Evolutionary conservation across 108 stramenopile species (phyloP), one percentile per base, ranked within the genome.

Genomic region (Stephanodiscus triporus): DNA sequence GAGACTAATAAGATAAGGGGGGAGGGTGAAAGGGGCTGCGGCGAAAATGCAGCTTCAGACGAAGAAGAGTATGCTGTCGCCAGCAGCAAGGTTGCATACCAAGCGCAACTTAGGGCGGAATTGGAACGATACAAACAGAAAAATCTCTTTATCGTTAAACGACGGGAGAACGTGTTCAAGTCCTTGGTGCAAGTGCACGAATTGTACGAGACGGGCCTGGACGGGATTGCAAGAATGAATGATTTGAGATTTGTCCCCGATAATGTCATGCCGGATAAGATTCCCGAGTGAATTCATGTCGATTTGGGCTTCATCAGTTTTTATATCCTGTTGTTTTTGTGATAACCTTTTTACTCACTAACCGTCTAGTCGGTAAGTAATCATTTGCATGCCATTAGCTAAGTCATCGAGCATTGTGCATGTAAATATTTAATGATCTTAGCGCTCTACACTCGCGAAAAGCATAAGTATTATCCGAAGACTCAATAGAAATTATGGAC

Each of bases 201-300:
- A n/a, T n/a, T 75, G 49, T 76, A 76, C 57, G 75, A 76, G 37
- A 70, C 72, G 17, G 80, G 75, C 45, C 49, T 81, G 55, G 75
- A 76, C 54, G 55, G 69, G 32, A 65, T 76, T 50, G 80, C 80
- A 2, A 55, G 70, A 27, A 62, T 50, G 42, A 42, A 50, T 22
- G 75, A 70, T 65, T 71, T 71, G 55, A 66, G 55, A 45, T 48
- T 62, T 63, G 78, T 70, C 16, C 77, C 77, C 13, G 77, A 78
- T 42, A 78, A 71, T 78, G 70, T 78, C 27, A 71, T 78, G 77
- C 40, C 62, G 56, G 77, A 76, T 37, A 53, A 65, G 8, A 20
- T 70, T 40, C 40, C 55, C 23, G n/a, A 27, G 17, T 50, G 49
- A 50, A n/a, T 36, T 6, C 36, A 36, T 36, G 36, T 6, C 4